Base-by-base conservation (phyloP, 441 rosid genomes). In the Eruca vesicaria region DNA sequence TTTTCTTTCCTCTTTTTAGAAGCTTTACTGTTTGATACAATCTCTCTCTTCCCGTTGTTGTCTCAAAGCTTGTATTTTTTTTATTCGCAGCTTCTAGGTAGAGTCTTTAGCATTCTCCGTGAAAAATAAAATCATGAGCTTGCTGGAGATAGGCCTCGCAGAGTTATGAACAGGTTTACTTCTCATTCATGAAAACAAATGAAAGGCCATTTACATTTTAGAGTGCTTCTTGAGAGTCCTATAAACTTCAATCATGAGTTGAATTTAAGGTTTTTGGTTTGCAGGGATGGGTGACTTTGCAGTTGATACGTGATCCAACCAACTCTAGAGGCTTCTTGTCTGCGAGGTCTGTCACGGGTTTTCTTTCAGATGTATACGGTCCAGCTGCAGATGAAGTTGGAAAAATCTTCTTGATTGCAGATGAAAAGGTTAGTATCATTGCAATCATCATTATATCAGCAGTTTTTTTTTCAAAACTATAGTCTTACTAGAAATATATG, bases 301-400 rank as follows among this genome's bases (percentile, higher is more conserved):
- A 94, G 76, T 85, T 92, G 86, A 87, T 83, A 9, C 84, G 97
- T 59, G 94, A 94, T 82, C 82, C 94, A 66, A 32, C 84, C 7
- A 73, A 73, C 71, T 76, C 95, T 16, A 88, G 96, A 82, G 89
- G 97, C 29, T 90, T 79, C 84, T 52, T 92, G 63, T 91, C 98
- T 72, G 90, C 92, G 41, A 89, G 98, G 79, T 91, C 95, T 61
- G 95, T 92, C 45, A 95, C 96, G 59, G 98, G 99, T 61, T 92
- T 95, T 75, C 97, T 95, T 65, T 86, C 97, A 0, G 97, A 92
- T 72, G 84, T 95, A 5, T 91, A 88, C 83, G 69, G 90, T 38
- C 33, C 91, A 10, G 97, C 99, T 20, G 99, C 99, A 9, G 99
- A 91, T 81, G 89, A 88, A 86, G 87, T 95, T 59, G 97, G 99